A percentile compares a stretch with the other conserved stretches of the same genome.
These are phyloP conservation scores for Oryza coarctata DNA, from an alignment of 176 grass and related monocot genomes.

Conservation along the genomic window DNA sequence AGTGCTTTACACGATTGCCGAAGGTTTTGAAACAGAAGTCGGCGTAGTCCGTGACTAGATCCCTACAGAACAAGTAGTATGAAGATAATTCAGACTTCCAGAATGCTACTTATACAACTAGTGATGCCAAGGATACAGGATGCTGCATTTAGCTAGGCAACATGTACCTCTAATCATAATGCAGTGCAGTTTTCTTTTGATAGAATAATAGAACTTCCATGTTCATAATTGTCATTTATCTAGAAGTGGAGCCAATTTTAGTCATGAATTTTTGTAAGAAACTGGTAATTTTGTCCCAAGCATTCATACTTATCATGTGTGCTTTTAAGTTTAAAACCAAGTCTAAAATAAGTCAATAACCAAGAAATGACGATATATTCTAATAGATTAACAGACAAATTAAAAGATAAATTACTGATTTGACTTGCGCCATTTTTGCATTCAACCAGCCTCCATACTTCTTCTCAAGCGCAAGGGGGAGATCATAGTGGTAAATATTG, in stretches of 20 bases:
- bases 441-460: conserved; percentile 71
- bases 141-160: conserved; percentile 26
- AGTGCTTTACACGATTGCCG: conserved; percentile 75
- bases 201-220: neutral
- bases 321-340: neutral
- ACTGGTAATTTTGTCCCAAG: neutral
- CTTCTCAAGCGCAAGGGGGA: conserved; percentile 61
- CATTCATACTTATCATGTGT: neutral
- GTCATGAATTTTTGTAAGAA: neutral
- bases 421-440: conserved; percentile 55
- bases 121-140: neutral
- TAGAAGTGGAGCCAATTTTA: neutral
- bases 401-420: neutral
- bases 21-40: conserved; percentile 79
- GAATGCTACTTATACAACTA: neutral
- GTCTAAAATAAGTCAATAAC: neutral
- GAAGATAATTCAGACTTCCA: neutral
- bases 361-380: neutral
- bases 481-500: conserved; percentile 67
- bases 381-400: conserved; percentile 5
- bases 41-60: conserved; percentile 57
- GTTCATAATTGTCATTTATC: neutral
- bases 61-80: conserved; percentile 44
- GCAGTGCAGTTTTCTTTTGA: neutral
- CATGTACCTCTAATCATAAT: neutral